Percentiles rank a stretch among this genome's conserved stretches.
These are phyloP conservation scores for Rhipidocladum racemiflorum DNA, from an alignment of 176 grass and related monocot genomes.

Conservation along the genomic window DNA sequence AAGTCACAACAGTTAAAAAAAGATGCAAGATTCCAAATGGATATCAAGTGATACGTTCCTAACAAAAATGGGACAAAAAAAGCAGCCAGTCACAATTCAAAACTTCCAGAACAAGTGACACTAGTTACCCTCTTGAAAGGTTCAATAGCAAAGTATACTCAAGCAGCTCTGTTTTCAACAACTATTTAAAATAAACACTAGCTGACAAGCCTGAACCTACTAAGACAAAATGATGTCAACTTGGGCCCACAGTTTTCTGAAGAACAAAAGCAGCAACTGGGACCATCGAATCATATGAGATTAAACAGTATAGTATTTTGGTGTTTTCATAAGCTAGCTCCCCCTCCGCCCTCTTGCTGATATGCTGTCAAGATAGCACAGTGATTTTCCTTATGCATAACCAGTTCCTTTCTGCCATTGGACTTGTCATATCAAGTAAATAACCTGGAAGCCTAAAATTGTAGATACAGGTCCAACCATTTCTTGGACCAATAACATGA, in stretches of 20 bases:
- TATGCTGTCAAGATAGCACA: not conserved
- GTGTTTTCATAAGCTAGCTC: not conserved
- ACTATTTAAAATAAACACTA: not conserved
- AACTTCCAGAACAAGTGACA: not conserved
- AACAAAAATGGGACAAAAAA: not conserved
- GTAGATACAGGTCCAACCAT: not conserved
- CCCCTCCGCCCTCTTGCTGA: not conserved
- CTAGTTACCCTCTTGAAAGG: not conserved
- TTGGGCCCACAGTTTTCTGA: not conserved
- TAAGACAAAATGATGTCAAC: not conserved
- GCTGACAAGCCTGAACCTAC: not conserved
- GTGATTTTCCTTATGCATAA: not conserved
- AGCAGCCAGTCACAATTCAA: not conserved
- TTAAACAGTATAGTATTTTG: not conserved
- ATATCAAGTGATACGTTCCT: not conserved
- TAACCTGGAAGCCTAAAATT: not conserved
- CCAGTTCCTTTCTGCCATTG: not conserved
- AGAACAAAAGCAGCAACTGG: not conserved
- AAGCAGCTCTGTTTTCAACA: not conserved
- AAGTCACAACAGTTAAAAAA: not conserved
- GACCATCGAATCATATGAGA: not conserved
- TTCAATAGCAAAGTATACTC: not conserved
- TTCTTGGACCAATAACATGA: not conserved
- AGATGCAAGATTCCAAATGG: not conserved
- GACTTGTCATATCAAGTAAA: not conserved